Conservation (phyloP, 345 rosid genomes). For the Noccaea bulbosa region DNA sequence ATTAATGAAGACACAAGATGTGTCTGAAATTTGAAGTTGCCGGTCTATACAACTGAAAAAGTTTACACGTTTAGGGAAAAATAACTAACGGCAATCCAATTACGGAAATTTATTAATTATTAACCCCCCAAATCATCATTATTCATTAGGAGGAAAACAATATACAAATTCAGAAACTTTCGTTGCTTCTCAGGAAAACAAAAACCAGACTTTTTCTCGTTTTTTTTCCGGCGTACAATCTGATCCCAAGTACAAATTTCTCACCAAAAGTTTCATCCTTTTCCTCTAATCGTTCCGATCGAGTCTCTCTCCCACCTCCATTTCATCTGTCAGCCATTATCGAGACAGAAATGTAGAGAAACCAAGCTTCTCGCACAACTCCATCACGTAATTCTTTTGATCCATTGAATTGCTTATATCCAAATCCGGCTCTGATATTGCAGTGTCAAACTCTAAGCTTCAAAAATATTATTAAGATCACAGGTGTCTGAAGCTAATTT, state of each 20-base stretch:
- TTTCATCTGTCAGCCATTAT: neutral
- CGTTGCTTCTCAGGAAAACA: slow-evolving; percentile 1
- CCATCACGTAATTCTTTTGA: slow-evolving; percentile 5
- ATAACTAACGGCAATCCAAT: neutral
- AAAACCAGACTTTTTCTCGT: slow-evolving; percentile 37
- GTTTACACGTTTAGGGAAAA: neutral
- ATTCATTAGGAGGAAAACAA: neutral
- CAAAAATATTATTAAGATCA: slow-evolving; percentile 21
- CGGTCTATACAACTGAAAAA: no score
- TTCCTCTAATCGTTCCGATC: slow-evolving; percentile 14
- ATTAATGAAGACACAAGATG: no score
- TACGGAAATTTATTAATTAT: neutral
- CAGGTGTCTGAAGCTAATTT: slow-evolving; percentile 2
- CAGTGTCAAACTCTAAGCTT: slow-evolving; percentile 1
- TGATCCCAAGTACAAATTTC: slow-evolving; percentile 7
- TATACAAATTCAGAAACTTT: slow-evolving; percentile 20
- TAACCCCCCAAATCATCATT: neutral
- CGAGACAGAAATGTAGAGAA: slow-evolving; percentile 23
- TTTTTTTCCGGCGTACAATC: neutral
- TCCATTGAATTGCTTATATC: slow-evolving; percentile 12
- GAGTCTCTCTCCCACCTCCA: neutral
- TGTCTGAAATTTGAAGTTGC: no score
- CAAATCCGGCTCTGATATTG: neutral
- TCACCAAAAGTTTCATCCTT: slow-evolving; percentile 2
- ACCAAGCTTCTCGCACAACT: slow-evolving; percentile 18